Evolutionary conservation across 805 yeast genomes (phyloP).

Genomic region (Lipomyces chichibuensis): DNA sequence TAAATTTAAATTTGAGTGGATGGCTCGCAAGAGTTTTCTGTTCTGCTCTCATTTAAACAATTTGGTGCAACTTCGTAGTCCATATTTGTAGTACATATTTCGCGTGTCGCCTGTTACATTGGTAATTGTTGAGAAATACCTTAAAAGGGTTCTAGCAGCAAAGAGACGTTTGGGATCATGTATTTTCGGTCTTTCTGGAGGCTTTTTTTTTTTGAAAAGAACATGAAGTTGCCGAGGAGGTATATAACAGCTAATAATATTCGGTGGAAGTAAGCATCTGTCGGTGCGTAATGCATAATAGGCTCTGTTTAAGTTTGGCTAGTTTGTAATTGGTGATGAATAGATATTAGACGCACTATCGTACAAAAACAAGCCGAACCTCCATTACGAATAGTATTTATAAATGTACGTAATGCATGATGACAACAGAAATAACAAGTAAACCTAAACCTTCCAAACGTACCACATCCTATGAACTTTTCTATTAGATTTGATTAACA

Average conservation of each 20-base stretch:
- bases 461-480: neutral
- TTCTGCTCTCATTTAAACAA: neutral
- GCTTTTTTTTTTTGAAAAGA: conserved; percentile 40
- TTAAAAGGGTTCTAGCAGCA: conserved; percentile 11
- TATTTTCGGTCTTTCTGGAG: conserved; percentile 41
- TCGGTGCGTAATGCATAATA: neutral
- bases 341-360: neutral
- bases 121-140: too few species aligned
- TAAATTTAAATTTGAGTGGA: neutral
- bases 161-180: conserved; percentile 31
- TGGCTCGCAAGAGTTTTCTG: neutral
- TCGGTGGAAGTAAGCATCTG: neutral
- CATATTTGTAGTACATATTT: too few species aligned
- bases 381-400: neutral
- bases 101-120: too few species aligned
- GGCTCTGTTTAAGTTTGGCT: neutral
- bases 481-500: neutral
- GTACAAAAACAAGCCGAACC: neutral
- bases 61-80: too few species aligned
- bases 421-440: neutral
- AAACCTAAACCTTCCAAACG: neutral
- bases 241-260: conserved; percentile 14
- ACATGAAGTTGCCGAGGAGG: conserved; percentile 40
- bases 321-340: neutral
- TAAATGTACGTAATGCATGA: neutral